phyloP scores from a whole-genome alignment of 768 basidiomycete species.

The Dendrothele bispora region DNA sequence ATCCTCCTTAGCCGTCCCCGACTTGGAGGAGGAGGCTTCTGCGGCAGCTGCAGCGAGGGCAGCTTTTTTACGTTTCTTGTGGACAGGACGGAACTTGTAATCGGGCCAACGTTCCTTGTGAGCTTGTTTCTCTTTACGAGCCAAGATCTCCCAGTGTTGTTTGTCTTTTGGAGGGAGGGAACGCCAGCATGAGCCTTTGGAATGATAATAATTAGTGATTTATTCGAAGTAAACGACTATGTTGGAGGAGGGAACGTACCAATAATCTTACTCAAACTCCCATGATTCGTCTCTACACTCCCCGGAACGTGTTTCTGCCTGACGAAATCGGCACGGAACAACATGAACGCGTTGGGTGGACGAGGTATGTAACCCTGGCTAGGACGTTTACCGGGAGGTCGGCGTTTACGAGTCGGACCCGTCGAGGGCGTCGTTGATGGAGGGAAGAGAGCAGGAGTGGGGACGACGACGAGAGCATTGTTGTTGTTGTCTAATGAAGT shows the following conservation, averaged over 20 bases:
- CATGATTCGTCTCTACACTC: conserved; percentile 76
- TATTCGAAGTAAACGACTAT: conserved; percentile 17
- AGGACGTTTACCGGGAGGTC: conserved; percentile 61
- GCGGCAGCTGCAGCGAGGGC: conserved; percentile 60
- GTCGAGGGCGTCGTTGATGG: conserved; percentile 42
- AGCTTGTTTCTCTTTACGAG: conserved; percentile 71
- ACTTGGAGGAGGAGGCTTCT: not conserved
- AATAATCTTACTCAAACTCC: conserved; percentile 73
- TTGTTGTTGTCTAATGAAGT: too few species aligned
- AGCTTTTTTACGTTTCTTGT: conserved; percentile 45
- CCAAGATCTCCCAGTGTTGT: conserved; percentile 68
- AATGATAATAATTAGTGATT: not conserved
- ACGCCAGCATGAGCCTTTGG: conserved; percentile 74
- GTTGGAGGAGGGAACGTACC: conserved; percentile 43
- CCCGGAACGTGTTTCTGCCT: conserved; percentile 78
- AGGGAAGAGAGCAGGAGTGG: conserved; percentile 51
- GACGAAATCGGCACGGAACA: conserved; percentile 83
- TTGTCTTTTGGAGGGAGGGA: conserved; percentile 70
- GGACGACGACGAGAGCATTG: conserved; percentile 21
- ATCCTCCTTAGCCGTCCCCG: conserved; percentile 1
- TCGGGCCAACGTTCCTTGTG: conserved; percentile 71
- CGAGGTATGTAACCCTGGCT: conserved; percentile 70
- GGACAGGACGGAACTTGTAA: conserved; percentile 57
- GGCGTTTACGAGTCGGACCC: conserved; percentile 43
- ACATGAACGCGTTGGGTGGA: conserved; percentile 85